These are phyloP conservation scores for Blastomyces gilchristii DNA, from an alignment of 2,329 filamentous ascomycete genomes.

Conservation along the genomic window DNA sequence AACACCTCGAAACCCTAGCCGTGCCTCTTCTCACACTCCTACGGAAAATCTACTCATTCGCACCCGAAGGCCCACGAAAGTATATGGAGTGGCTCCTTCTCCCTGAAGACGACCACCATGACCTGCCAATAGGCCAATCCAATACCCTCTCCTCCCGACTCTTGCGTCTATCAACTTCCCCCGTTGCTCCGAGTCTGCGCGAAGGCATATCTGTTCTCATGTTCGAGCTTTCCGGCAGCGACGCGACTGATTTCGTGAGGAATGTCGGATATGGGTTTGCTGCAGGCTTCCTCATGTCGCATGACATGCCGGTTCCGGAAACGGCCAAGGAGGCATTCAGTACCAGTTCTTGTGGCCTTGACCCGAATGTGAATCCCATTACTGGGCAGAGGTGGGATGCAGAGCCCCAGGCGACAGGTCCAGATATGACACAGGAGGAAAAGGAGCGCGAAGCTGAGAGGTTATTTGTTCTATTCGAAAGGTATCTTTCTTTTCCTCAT, in stretches of 20 bases:
- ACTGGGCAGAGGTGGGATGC: conserved; percentile 71
- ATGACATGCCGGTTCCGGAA: conserved; percentile 67
- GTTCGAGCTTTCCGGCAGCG: conserved; percentile 75
- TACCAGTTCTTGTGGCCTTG: conserved; percentile 24
- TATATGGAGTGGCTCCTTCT: conserved; percentile 59
- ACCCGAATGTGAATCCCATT: conserved; percentile 60
- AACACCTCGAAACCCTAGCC: conserved; percentile 61
- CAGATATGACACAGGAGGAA: conserved; percentile 80
- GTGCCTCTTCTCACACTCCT: conserved; percentile 67
- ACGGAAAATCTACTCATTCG: conserved; percentile 58
- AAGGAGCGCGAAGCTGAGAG: conserved; percentile 85
- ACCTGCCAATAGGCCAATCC: conserved; percentile 64
- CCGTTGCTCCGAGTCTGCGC: conserved; percentile 60
- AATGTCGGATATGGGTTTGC: conserved; percentile 95
- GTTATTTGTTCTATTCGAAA: conserved; percentile 82
- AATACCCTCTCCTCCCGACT: conserved; percentile 65
- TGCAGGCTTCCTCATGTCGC: conserved; percentile 76
- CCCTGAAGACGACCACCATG: conserved; percentile 65
- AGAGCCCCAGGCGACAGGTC: conserved; percentile 49
- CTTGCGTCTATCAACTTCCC: conserved; percentile 65
- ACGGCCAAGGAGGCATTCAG: conserved; percentile 50
- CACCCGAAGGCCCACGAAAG: conserved; percentile 51
- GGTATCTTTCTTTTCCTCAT: conserved; percentile 39
- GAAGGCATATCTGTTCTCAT: conserved; percentile 67
- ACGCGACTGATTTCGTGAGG: conserved; percentile 68